Conservation (phyloP, 2,329 filamentous ascomycete genomes). For the Botryotinia narcissicola region DNA sequence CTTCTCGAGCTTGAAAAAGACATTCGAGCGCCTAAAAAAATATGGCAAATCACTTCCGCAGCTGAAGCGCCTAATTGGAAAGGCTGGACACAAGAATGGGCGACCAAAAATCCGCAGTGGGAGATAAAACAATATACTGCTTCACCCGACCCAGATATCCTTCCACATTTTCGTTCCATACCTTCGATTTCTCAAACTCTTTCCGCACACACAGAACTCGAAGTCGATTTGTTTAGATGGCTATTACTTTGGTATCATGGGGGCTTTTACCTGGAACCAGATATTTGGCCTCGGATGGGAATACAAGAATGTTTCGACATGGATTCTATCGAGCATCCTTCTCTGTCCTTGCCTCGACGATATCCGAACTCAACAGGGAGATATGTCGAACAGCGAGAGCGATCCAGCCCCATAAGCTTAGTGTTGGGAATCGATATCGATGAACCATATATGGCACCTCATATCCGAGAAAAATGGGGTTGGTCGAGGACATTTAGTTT, state of each 20-base stretch:
- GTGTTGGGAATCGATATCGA: conserved; percentile 31
- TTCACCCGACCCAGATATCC: conserved; percentile 18
- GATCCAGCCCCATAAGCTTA: conserved; percentile 25
- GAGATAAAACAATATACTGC: conserved; percentile 21
- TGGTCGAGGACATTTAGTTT: conserved; percentile 29
- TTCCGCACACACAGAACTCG: conserved; percentile 16
- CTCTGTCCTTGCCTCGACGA: not conserved
- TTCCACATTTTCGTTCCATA: conserved; percentile 22
- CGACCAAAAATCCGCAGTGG: conserved; percentile 26
- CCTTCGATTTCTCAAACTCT: conserved; percentile 23
- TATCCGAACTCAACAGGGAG: not conserved
- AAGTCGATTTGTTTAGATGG: conserved; percentile 26
- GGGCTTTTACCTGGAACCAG: conserved; percentile 27
- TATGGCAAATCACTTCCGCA: conserved; percentile 28
- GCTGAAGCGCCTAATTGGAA: conserved; percentile 15
- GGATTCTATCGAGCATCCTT: conserved; percentile 3
- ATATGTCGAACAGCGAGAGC: conserved; percentile 9
- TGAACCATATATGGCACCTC: conserved; percentile 29
- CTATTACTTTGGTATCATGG: conserved; percentile 31
- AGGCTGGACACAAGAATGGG: conserved; percentile 28
- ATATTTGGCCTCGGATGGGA: conserved; percentile 27
- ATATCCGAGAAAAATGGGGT: conserved; percentile 22
- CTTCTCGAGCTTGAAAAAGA: conserved; percentile 22
- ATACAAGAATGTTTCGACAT: conserved; percentile 25
- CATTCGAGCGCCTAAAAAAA: conserved; percentile 21